Evolutionary conservation across 495 filamentous ascomycete genomes (phyloP).

Genomic region (Apodospora peruviana): DNA sequence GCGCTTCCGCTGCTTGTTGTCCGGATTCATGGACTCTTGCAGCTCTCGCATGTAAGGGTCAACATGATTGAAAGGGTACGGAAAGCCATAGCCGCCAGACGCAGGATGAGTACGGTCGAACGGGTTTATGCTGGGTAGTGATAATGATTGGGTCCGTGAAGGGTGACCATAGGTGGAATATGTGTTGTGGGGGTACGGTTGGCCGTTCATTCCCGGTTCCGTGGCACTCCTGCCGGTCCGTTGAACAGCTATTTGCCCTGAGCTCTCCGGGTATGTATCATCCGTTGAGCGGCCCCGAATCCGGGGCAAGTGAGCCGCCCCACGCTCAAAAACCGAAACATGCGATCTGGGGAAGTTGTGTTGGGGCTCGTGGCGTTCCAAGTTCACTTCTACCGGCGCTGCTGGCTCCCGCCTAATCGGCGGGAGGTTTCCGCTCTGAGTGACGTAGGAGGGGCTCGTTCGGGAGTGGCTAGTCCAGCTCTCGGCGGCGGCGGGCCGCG

Average conservation of each 20-base stretch:
- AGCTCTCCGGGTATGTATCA: slow-evolving; percentile 14
- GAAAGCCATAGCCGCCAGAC: slow-evolving; percentile 18
- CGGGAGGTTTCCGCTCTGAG: slow-evolving; percentile 13
- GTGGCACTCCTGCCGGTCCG: slow-evolving; percentile 9
- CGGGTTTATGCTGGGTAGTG: slow-evolving; percentile 21
- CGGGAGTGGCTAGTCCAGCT: slow-evolving; percentile 23
- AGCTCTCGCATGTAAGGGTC: slow-evolving; percentile 26
- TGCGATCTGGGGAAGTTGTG: slow-evolving; percentile 29
- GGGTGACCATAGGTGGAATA: slow-evolving; percentile 28
- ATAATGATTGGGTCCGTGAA: slow-evolving; percentile 31
- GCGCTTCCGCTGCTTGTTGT: slow-evolving; percentile 54
- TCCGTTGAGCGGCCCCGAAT: slow-evolving; percentile 14
- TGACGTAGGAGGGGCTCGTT: slow-evolving; percentile 22
- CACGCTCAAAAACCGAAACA: slow-evolving; percentile 20
- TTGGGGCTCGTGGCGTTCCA: slow-evolving; percentile 17
- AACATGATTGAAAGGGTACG: no score
- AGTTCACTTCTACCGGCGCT: slow-evolving; percentile 10
- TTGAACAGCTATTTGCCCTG: slow-evolving; percentile 20
- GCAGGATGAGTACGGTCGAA: slow-evolving; percentile 33
- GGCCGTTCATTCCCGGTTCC: not conserved
- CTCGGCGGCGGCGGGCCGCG: slow-evolving; percentile 17
- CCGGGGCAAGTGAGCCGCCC: slow-evolving; percentile 10
- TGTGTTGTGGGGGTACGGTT: slow-evolving; percentile 12
- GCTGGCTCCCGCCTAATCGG: slow-evolving; percentile 19
- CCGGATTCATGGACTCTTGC: slow-evolving; percentile 23